Conservation (phyloP, 2,329 filamentous ascomycete species). For the Fusarium guadeloupense region DNA sequence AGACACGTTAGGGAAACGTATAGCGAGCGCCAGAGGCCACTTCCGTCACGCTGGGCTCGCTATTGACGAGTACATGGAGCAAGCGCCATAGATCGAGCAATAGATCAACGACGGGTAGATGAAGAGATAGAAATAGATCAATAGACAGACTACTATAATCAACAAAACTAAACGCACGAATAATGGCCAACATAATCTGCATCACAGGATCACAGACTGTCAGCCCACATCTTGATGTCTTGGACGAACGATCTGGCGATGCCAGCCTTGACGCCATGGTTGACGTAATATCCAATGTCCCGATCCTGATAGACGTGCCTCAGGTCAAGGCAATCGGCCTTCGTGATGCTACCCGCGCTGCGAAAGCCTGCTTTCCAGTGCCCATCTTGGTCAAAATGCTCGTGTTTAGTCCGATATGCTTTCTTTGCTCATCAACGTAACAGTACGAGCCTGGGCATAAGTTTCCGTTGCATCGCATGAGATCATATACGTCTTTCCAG, state of each 20-base stretch:
- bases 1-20: conserved; percentile 20
- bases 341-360: conserved; percentile 9
- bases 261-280: conserved; percentile 4
- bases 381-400: conserved; percentile 18
- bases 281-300: not conserved
- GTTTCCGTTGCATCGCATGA: conserved; percentile 16
- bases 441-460: conserved; percentile 13
- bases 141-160: not conserved
- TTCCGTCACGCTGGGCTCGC: conserved; percentile 4
- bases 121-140: too few species aligned
- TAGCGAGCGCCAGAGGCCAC: conserved; percentile 11
- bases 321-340: conserved; percentile 9
- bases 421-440: conserved; percentile 13
- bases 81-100: not conserved
- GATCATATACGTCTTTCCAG: conserved; percentile 21
- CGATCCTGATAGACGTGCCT: conserved; percentile 6
- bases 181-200: not conserved
- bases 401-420: conserved; percentile 12
- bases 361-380: conserved; percentile 13
- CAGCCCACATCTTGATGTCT: conserved; percentile 1
- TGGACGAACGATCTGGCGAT: conserved; percentile 2
- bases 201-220: not conserved
- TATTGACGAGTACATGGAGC: not conserved
- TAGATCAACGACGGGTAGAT: too few species aligned
- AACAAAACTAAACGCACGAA: not conserved